Base-by-base conservation (phyloP, 2,329 filamentous ascomycete species). In the Neopestalotiopsis clavispora region DNA sequence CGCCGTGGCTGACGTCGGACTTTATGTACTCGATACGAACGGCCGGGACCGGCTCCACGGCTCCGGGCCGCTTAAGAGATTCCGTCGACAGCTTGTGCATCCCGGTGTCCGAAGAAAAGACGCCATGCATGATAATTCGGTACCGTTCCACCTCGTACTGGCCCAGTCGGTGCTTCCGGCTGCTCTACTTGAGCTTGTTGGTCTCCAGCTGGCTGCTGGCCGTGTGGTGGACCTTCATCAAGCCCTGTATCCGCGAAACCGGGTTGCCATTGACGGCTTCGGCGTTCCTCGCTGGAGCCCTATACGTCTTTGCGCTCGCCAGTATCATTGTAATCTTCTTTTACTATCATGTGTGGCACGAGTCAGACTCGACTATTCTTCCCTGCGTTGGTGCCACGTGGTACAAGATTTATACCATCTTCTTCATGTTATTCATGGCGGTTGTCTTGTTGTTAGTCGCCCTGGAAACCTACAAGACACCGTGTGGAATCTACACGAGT, bases 351-450 rank as follows among this genome's bases (percentile, higher is more conserved):
- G 40, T 67, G 3, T 49, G 67, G 13, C 72, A 69, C 7, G 42
- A 42, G 3, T 67, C 67, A 1, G 72, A 65, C 1, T 73, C 73
- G 3, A 76, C 74, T 0, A 49, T 75, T 10, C 72, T 78, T 10
- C 76, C 76, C 3, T 79, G 75, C 66, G 70, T 74, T 14, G 52
- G 65, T 4, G 32, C 66, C 0, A n/a, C 58, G 2, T 77, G 74
- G 75, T 78, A 78, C 56, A 73, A 74, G 61, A 58, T 67, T 9
- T 77, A 78, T 40, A 75, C 71, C 4, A 23, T 59, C 3, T 23
- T 72, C 9, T 32, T 75, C 4, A 40, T 74, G 38, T 49, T 57
- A 0, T 42, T 71, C 30, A 69, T 61, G 1, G 4, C 72, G 3
- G 20, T 57, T 0, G 14, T 72, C 4, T 38, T 76, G 4, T 10